Conservation (phyloP, 352 stramenopile genomes). For the Globisporangium barbulae region DNA sequence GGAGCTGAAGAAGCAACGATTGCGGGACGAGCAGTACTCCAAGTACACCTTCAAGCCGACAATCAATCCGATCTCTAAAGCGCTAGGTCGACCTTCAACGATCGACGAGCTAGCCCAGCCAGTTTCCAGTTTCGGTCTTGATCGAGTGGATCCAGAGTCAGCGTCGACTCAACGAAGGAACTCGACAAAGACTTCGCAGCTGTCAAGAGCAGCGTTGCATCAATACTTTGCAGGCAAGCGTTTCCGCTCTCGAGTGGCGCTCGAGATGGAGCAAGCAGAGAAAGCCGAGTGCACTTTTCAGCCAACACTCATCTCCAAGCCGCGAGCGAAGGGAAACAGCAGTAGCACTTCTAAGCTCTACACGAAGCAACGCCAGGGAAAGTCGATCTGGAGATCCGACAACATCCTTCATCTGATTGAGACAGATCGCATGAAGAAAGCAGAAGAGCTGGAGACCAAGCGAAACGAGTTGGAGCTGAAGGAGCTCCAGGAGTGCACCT, state of each 20-base stretch:
- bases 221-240: slow-evolving; percentile 66
- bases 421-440: slow-evolving; percentile 44
- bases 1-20: slow-evolving; percentile 56
- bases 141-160: neutral
- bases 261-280: slow-evolving; percentile 63
- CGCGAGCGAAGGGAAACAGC: slow-evolving; percentile 7
- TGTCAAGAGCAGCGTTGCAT: slow-evolving; percentile 32
- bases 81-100: slow-evolving; percentile 43
- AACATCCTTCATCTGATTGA: slow-evolving; percentile 74
- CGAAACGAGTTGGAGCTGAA: slow-evolving; percentile 53
- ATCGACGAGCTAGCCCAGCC: slow-evolving; percentile 45
- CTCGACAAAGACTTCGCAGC: neutral
- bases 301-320: slow-evolving; percentile 37
- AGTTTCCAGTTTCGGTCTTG: slow-evolving; percentile 23
- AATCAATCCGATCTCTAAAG: slow-evolving; percentile 77
- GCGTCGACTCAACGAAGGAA: slow-evolving; percentile 14
- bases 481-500: slow-evolving; percentile 82
- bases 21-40: slow-evolving; percentile 49
- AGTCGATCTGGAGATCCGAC: slow-evolving; percentile 52
- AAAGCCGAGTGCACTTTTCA: slow-evolving; percentile 73
- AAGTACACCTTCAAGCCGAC: slow-evolving; percentile 74
- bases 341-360: slow-evolving; percentile 45
- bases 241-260: slow-evolving; percentile 62
- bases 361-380: slow-evolving; percentile 21
- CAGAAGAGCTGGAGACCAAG: slow-evolving; percentile 57